Evolutionary conservation across 495 filamentous ascomycete genomes (phyloP).

Genomic region (Delitschia confertaspora): DNA sequence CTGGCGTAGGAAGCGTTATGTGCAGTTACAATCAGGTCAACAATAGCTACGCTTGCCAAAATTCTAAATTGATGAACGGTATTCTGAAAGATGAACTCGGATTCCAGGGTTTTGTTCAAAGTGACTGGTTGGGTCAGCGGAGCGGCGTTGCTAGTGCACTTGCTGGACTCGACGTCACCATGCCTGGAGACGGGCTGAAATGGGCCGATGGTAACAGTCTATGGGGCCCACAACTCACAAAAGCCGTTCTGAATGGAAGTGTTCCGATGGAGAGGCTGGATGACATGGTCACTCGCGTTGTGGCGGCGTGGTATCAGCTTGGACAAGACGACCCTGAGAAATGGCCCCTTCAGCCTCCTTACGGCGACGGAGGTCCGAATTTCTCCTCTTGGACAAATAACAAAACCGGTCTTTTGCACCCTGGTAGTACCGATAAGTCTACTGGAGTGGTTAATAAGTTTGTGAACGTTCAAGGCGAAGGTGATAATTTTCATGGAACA

Average conservation of each 20-base stretch:
- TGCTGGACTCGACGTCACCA: conserved; percentile 85
- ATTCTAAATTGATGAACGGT: conserved; percentile 85
- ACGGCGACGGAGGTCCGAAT: conserved; percentile 66
- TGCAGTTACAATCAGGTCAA: conserved; percentile 87
- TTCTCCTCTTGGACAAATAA: conserved; percentile 87
- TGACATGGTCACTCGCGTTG: conserved; percentile 88
- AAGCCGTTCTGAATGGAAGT: conserved; percentile 69
- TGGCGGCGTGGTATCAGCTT: conserved; percentile 87
- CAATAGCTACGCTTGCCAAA: conserved; percentile 82
- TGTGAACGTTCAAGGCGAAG: conserved; percentile 56
- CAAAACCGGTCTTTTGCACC: conserved; percentile 52
- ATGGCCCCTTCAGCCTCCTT: conserved; percentile 45
- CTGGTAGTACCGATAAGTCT: conserved; percentile 51
- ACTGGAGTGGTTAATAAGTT: conserved; percentile 67
- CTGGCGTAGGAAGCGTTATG: conserved; percentile 84
- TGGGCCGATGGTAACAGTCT: conserved; percentile 73
- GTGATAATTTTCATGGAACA: conserved; percentile 54
- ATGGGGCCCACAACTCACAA: conserved; percentile 72
- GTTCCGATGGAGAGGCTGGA: conserved; percentile 75
- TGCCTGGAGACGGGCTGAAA: conserved; percentile 79
- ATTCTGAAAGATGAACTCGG: conserved; percentile 91
- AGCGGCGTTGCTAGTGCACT: conserved; percentile 71
- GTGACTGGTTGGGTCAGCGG: conserved; percentile 86
- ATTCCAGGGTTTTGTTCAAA: conserved; percentile 90
- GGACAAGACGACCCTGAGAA: conserved; percentile 65